These are phyloP conservation scores for Solanum corneliomulleri DNA, from an alignment of 257 asterid genomes.

Conservation along the genomic window DNA sequence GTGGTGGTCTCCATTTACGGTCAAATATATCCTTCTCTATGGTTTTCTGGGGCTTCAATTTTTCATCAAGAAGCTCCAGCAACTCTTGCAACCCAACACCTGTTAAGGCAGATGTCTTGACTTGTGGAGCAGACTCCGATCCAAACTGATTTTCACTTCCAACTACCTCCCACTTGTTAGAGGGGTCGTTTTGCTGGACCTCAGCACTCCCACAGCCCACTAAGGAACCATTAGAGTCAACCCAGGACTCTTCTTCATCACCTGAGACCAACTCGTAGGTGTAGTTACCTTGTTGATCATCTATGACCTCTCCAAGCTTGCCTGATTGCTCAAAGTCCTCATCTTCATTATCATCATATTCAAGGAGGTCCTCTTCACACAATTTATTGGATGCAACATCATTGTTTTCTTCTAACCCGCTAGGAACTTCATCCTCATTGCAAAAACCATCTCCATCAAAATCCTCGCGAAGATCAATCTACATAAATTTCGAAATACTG, in stretches of 20 bases:
- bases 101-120: constrained; percentile 68
- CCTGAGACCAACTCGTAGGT: constrained; percentile 32
- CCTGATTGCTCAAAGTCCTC: constrained; percentile 13
- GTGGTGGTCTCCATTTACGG: constrained; percentile 87
- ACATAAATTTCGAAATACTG: not conserved
- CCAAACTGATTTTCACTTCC: not conserved
- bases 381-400: constrained; percentile 19
- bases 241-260: constrained; percentile 40
- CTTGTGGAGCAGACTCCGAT: constrained; percentile 23
- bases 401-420: constrained; percentile 28
- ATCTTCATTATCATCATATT: constrained; percentile 11
- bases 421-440: constrained; percentile 21
- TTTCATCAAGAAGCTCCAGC: constrained; percentile 61
- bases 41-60: constrained; percentile 23
- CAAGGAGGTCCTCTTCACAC: constrained; percentile 8
- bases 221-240: constrained; percentile 29
- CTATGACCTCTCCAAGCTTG: constrained; percentile 14
- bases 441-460: constrained; percentile 16
- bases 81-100: constrained; percentile 81
- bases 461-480: constrained; percentile 68
- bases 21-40: constrained; percentile 38
- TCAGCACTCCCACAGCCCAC: constrained; percentile 24
- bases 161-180: constrained; percentile 3
- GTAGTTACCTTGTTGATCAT: constrained; percentile 17
- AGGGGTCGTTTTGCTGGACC: constrained; percentile 11